Percentiles rank a stretch among this genome's conserved stretches.
phyloP scores from a whole-genome alignment of 2,329 filamentous ascomycete species.

The Talaromyces sp. region DNA sequence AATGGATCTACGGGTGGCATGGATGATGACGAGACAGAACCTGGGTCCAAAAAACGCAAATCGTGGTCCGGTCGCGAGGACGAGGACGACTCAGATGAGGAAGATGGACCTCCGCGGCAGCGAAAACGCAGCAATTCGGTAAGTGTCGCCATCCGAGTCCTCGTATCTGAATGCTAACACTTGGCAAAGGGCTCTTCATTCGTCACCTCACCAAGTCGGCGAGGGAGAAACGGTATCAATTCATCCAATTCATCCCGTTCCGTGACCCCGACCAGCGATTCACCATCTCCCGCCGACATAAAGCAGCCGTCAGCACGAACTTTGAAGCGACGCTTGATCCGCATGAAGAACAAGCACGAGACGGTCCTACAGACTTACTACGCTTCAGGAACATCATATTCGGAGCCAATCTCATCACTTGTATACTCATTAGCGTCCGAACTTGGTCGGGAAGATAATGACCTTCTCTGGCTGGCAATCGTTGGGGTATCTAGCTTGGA shows the following conservation, averaged over 20 bases:
- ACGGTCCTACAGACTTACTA: conserved; percentile 79
- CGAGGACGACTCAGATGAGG: conserved; percentile 68
- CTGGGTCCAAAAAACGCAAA: conserved; percentile 68
- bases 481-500: conserved; percentile 95
- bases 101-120: conserved; percentile 75
- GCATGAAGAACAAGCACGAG: conserved; percentile 77
- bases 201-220: conserved; percentile 45
- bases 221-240: conserved; percentile 40
- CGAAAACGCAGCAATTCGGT: conserved; percentile 87
- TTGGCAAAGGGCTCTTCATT: conserved; percentile 43
- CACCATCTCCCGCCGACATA: conserved; percentile 43
- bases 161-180: conserved; percentile 14
- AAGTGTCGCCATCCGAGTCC: conserved; percentile 27
- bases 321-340: conserved; percentile 72
- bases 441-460: conserved; percentile 93
- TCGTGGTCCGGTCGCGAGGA: conserved; percentile 73
- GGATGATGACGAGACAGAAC: conserved; percentile 57
- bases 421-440: conserved; percentile 94
- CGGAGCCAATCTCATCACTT: conserved; percentile 91
- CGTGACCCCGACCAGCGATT: conserved; percentile 46
- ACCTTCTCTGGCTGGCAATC: conserved; percentile 91
- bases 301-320: conserved; percentile 70
- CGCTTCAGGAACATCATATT: conserved; percentile 82
- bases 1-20: conserved; percentile 57
- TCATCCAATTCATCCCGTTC: conserved; percentile 52